Evolutionary conservation across 2,329 filamentous ascomycete species (phyloP), one percentile per base, ranked within the genome.

Genomic region (Lachnellula cervina): DNA sequence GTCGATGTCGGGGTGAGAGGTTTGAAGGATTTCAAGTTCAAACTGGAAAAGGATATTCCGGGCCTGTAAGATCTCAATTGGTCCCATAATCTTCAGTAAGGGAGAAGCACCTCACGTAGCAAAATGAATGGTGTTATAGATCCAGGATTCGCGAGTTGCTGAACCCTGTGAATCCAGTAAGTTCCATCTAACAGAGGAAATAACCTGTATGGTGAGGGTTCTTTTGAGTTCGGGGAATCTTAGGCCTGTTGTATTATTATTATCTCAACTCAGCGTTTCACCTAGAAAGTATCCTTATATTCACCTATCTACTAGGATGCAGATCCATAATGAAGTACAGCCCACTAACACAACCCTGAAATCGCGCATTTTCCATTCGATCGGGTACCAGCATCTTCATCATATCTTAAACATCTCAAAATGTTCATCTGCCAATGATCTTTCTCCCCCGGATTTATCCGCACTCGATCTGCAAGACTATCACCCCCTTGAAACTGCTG

Each of bases 1-100:
- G 80, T 93, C 49, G 82, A 94, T 68, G 89, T 96, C 58, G 89
- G 88, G 2, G 81, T 87, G 2, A 76, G 72, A 64, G 89, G 90
- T 0, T 65, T 84, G 67, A 75, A 78, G 51, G 77, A 82, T 60
- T 82, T 85, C 71, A 78, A 83, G 69, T 90, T 88, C 71, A 84
- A 79, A 72, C 53, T 69, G 23, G 57, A 63, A 25, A 57, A 58
- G 19, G 52, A 54, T 17, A 16, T 45, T 45, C 42, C 42, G 11
- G 42, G 42, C 11, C 11, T 44, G 19, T 44, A 44, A 11, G 17
- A 8, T 19, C 42, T 16, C 6, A 14, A 19, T 19, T 19, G 7
- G 19, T 17, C 17, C 11, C 11, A 40, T 40, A 19, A 40, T 3
- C 38, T 40, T 40, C 2, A 40, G 38, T 40, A 16, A 16, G 38